Evolutionary conservation across 2,329 filamentous ascomycete species (phyloP).

Genomic region (Arthroderma uncinatum): DNA sequence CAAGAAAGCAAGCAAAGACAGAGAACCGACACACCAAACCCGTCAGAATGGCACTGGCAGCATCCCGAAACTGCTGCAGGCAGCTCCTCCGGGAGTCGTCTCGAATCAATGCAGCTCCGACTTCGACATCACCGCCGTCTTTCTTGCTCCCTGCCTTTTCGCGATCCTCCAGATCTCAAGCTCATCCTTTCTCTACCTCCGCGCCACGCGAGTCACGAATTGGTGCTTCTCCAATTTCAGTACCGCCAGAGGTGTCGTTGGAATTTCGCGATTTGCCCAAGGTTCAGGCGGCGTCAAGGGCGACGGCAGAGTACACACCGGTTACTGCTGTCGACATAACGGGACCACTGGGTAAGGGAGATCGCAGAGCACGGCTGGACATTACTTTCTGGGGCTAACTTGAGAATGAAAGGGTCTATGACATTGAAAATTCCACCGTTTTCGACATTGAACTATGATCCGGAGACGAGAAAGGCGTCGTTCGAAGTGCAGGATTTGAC

Average conservation of each 20-base stretch:
- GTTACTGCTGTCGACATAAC: slow-evolving; percentile 59
- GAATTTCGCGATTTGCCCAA: slow-evolving; percentile 52
- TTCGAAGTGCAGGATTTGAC: slow-evolving; percentile 60
- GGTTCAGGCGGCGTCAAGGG: slow-evolving; percentile 44
- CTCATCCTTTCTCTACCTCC: slow-evolving; percentile 59
- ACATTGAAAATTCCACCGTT: slow-evolving; percentile 69
- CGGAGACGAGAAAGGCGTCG: slow-evolving; percentile 49
- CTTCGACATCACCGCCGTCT: slow-evolving; percentile 40
- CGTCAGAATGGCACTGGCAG: slow-evolving; percentile 23
- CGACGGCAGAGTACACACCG: slow-evolving; percentile 51
- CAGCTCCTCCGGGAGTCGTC: slow-evolving; percentile 42
- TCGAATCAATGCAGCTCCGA: slow-evolving; percentile 35
- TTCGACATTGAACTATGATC: slow-evolving; percentile 59
- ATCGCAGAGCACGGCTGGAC: not conserved
- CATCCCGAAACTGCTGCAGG: slow-evolving; percentile 48
- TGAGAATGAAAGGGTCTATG: slow-evolving; percentile 47
- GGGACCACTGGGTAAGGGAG: slow-evolving; percentile 60
- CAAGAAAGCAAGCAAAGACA: not conserved
- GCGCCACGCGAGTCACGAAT: slow-evolving; percentile 64
- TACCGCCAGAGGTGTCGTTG: slow-evolving; percentile 76
- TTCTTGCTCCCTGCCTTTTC: slow-evolving; percentile 65
- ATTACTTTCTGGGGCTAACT: slow-evolving; percentile 6
- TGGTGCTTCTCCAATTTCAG: slow-evolving; percentile 64
- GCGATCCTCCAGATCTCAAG: not conserved
- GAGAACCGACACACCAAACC: not conserved